Evolutionary conservation across 257 asterid genomes (phyloP).

Genomic region (Mitragyna speciosa): DNA sequence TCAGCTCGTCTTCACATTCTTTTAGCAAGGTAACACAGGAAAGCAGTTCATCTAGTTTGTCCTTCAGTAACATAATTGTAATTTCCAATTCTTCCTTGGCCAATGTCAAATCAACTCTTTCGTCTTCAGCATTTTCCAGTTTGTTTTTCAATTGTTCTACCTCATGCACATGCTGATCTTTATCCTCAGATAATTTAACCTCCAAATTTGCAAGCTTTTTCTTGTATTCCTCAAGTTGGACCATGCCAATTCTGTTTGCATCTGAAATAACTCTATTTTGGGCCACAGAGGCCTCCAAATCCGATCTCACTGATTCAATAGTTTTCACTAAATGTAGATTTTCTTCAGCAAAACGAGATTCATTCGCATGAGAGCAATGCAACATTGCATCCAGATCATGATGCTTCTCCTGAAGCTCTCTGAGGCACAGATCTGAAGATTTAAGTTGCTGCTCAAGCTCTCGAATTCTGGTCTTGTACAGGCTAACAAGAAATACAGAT

Average conservation of each 20-base stretch:
- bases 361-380: constrained; percentile 42
- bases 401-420: constrained; percentile 48
- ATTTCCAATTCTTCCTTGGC: constrained; percentile 69
- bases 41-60: constrained; percentile 55
- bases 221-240: constrained; percentile 49
- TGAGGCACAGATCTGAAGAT: constrained; percentile 41
- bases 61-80: constrained; percentile 45
- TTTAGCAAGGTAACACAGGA: constrained; percentile 33
- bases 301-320: constrained; percentile 46
- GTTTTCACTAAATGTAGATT: constrained; percentile 36
- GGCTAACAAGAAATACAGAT: constrained; percentile 43
- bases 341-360: constrained; percentile 50
- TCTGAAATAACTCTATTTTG: constrained; percentile 59
- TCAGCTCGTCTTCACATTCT: constrained; percentile 40
- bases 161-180: constrained; percentile 37
- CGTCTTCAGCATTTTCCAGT: constrained; percentile 52
- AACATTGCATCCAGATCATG: constrained; percentile 40
- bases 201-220: constrained; percentile 37
- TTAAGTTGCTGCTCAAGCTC: constrained; percentile 44
- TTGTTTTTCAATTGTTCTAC: constrained; percentile 36
- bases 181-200: constrained; percentile 34
- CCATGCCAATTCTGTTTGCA: constrained; percentile 35
- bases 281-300: constrained; percentile 50
- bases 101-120: constrained; percentile 36
- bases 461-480: constrained; percentile 40